A percentile compares a stretch with the other conserved stretches of the same genome.
Conservation (phyloP, 2,329 filamentous ascomycete genomes). For the Nannizziopsis arthrosporioides region DNA sequence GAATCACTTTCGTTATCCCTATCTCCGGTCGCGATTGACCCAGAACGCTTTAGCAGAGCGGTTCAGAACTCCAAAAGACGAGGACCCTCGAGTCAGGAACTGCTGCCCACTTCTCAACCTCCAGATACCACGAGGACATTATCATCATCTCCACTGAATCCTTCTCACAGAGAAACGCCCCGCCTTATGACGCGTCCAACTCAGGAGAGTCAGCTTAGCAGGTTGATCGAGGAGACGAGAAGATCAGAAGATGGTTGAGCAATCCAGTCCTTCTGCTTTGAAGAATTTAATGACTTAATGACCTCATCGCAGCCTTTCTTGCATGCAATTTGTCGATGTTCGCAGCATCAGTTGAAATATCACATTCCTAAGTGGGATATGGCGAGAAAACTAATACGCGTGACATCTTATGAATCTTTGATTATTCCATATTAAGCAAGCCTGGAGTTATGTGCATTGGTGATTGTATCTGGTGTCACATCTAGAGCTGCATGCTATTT, state of each 20-base stretch:
- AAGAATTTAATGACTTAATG: no score
- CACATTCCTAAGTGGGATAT: no score
- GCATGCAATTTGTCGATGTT: no score
- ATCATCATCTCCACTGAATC: not conserved
- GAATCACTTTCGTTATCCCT: slow-evolving; percentile 6
- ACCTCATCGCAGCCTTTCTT: no score
- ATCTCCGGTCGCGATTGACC: not conserved
- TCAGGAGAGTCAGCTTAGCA: slow-evolving; percentile 19
- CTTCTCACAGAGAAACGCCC: not conserved
- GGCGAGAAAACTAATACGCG: no score
- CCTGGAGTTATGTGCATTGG: no score
- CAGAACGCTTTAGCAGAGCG: not conserved
- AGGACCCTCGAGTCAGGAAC: not conserved
- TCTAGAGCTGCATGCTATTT: no score
- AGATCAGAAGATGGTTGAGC: slow-evolving; percentile 1
- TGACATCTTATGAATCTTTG: no score
- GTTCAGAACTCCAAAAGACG: not conserved
- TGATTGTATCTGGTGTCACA: no score
- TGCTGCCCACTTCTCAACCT: not conserved
- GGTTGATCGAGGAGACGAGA: slow-evolving; percentile 19
- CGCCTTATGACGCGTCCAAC: not conserved
- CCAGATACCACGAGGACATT: not conserved
- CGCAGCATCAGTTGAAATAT: no score
- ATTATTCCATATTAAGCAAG: no score
- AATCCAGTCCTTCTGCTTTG: not conserved